These are phyloP conservation scores for Vitis hybrid DNA, from an alignment of 177 flowering plant species.

Conservation along the genomic window DNA sequence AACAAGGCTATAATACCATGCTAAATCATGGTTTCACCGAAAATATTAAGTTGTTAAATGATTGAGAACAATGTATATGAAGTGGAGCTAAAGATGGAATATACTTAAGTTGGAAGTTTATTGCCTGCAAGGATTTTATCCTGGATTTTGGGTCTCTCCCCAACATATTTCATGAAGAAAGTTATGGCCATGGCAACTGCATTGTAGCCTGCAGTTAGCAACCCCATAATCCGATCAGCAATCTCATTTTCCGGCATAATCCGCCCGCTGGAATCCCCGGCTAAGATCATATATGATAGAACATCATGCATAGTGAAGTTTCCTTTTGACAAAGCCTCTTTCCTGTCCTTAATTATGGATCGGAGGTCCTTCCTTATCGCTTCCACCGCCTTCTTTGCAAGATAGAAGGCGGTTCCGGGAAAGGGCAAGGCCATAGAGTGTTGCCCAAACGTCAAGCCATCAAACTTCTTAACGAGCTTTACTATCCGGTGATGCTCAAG, in stretches of 20 bases:
- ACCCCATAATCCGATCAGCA: slow-evolving; percentile 34
- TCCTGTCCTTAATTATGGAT: slow-evolving; percentile 29
- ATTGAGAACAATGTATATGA: no score
- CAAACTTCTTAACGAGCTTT: slow-evolving; percentile 18
- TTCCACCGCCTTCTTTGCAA: slow-evolving; percentile 26
- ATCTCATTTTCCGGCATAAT: slow-evolving; percentile 34
- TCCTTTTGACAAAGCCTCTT: slow-evolving; percentile 16
- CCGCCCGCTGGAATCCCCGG: slow-evolving; percentile 23
- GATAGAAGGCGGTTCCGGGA: slow-evolving; percentile 32
- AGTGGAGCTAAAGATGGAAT: no score
- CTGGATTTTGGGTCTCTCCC: no score
- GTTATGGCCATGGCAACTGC: slow-evolving; percentile 42
- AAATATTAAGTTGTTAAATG: no score
- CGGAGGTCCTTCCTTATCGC: slow-evolving; percentile 26
- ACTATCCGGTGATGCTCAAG: neutral
- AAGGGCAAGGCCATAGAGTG: slow-evolving; percentile 30
- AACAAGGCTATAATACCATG: no score
- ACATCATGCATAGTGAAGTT: slow-evolving; percentile 31
- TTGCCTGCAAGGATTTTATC: no score
- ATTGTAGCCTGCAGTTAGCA: slow-evolving; percentile 49
- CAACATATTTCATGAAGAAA: slow-evolving; percentile 22
- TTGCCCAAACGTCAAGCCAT: slow-evolving; percentile 20
- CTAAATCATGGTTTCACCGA: no score
- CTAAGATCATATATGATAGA: slow-evolving; percentile 31
- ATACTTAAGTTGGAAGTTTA: no score